Evolutionary conservation across 495 filamentous ascomycete species (phyloP).

Genomic region (Sabuloglossum arenarium): DNA sequence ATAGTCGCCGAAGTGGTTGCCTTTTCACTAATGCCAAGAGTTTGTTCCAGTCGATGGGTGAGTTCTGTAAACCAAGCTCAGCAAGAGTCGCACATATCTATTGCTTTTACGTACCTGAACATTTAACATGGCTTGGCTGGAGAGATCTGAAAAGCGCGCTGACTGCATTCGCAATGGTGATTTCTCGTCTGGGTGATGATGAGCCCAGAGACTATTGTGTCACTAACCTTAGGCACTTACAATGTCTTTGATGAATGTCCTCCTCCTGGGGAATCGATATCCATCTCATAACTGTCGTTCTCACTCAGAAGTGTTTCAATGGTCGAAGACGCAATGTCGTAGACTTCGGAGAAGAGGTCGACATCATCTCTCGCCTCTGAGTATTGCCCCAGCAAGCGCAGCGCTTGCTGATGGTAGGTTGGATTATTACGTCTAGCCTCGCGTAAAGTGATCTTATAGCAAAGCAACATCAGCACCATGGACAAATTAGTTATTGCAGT

Average conservation of each 20-base stretch:
- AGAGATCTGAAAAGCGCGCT: conserved; percentile 1
- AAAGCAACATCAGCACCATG: background rate
- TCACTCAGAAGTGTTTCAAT: background rate
- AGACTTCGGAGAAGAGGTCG: conserved; percentile 47
- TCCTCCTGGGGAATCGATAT: background rate
- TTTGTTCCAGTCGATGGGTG: background rate
- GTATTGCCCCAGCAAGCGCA: conserved; percentile 52
- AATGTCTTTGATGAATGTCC: background rate
- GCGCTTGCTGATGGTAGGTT: conserved; percentile 53
- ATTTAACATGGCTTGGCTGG: background rate
- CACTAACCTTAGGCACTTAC: background rate
- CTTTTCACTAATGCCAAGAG: background rate
- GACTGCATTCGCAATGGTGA: background rate
- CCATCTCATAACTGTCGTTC: background rate
- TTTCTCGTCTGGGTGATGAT: background rate
- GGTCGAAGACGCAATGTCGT: conserved; percentile 28
- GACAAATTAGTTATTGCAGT: too few species aligned
- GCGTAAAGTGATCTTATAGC: conserved; percentile 38
- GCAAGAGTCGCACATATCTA: background rate
- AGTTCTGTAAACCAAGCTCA: background rate
- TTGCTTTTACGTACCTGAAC: background rate
- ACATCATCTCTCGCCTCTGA: conserved; percentile 38
- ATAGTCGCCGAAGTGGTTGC: background rate
- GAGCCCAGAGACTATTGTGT: background rate
- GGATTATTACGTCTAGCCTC: conserved; percentile 84